Conservation (phyloP, 2,329 filamentous ascomycete genomes). For the Cyphellophora europaea region DNA sequence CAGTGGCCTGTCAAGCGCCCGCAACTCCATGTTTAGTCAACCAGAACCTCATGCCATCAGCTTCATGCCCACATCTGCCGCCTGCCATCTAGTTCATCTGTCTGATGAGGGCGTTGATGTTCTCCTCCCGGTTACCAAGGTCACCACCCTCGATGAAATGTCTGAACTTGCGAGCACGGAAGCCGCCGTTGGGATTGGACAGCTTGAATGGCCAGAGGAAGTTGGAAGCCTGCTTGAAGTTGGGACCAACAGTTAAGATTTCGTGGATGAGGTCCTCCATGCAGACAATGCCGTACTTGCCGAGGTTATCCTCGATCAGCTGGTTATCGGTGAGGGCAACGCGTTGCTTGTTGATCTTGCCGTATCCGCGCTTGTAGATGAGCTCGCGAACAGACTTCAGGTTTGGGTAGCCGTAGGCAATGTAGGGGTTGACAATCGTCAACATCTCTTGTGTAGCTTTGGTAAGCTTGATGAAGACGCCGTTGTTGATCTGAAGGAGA, state of each 20-base stretch:
- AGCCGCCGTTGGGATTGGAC: conserved; percentile 93
- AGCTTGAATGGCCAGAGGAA: conserved; percentile 99
- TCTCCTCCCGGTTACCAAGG: conserved; percentile 94
- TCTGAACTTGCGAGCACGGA: conserved; percentile 96
- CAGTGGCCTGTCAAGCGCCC: too few species aligned
- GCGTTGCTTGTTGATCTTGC: conserved; percentile 98
- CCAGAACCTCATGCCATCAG: too few species aligned
- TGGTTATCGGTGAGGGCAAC: conserved; percentile 94
- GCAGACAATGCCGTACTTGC: conserved; percentile 98
- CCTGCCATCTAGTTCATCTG: conserved; percentile 79
- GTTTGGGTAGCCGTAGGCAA: conserved; percentile 99
- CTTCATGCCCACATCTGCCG: too few species aligned
- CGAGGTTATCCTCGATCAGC: conserved; percentile 92
- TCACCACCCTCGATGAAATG: conserved; percentile 99
- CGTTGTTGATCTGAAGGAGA: conserved; percentile 99
- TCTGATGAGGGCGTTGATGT: conserved; percentile 92
- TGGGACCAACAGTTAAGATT: conserved; percentile 96
- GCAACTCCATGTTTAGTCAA: too few species aligned
- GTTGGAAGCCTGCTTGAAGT: conserved; percentile 99
- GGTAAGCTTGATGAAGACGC: conserved; percentile 93
- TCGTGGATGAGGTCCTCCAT: conserved; percentile 99
- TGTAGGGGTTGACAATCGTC: conserved; percentile 97
- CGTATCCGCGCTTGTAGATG: conserved; percentile 99
- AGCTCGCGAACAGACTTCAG: conserved; percentile 98
- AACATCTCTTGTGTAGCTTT: conserved; percentile 98